Base-by-base conservation (phyloP, 1,284 basidiomycete genomes). In the Singerocomus rubriflavus region DNA sequence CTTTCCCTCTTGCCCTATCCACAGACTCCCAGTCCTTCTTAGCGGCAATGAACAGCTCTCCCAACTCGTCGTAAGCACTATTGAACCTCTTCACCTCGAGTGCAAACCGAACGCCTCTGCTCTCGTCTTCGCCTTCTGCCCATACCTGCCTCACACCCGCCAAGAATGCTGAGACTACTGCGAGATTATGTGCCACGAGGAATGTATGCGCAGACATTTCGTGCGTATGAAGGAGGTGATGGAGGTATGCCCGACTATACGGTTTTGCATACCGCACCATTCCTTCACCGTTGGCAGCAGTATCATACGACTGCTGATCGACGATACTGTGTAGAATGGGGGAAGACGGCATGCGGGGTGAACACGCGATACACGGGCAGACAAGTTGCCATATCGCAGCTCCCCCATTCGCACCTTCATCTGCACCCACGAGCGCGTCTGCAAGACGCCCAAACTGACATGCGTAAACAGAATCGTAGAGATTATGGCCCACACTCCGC, bases 201-300 rank as follows among this genome's bases (percentile, higher is more conserved):
- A 91, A 66, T 5, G 87, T 64, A 58, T 91, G 86, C 1, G 88
- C 84, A 0, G 84, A 82, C 90, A 93, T 91, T 65, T 93, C 90
- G 69, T 93, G 90, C 8, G 90, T 91, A 47, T 87, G 84, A 37
- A 92, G 71, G 11, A 93, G 78, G 60, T 93, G 91, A 63, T 93
- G 88, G 30, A 90, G 47, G 58, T 92, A 92, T 3, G 86, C 84
- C n/a, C 84, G 79, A 4, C 80, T 83, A 60, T 75, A 78, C 0
- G 79, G 72, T 3, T 40, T 50, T 29, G 56, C 57, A 30, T 59
- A 58, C 45, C 21, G 31, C 6, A 4, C 48, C 38, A 10, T 54
- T 46, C 8, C 29, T 43, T 55, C 31, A 26, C 31, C 45, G 3
- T 9, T n/a, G 2, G 3, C 8, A 21, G 31, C 5, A 4, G 16